Percentiles rank a stretch among this genome's conserved stretches.
Evolutionary conservation across 2,329 filamentous ascomycete species (phyloP).

Genomic region (Paramyrothecium roridum): DNA sequence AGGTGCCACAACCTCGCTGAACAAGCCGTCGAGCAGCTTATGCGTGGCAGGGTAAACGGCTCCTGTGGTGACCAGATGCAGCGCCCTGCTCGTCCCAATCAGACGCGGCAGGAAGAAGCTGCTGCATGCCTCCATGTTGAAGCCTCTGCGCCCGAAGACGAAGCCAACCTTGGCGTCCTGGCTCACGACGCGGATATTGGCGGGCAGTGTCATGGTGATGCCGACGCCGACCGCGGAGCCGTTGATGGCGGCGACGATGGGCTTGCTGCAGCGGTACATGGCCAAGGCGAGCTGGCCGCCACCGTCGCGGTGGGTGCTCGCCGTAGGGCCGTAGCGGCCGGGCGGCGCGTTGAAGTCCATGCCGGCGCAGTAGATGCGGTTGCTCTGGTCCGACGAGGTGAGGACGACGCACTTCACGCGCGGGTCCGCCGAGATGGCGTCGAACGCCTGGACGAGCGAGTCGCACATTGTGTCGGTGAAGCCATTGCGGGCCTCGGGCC

Average conservation of each 20-base stretch:
- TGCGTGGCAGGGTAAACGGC: slow-evolving; percentile 51
- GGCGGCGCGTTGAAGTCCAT: slow-evolving; percentile 46
- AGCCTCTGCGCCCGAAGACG: slow-evolving; percentile 67
- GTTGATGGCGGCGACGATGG: slow-evolving; percentile 56
- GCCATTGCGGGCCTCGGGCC: slow-evolving; percentile 65
- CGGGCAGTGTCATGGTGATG: slow-evolving; percentile 59
- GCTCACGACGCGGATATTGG: slow-evolving; percentile 51
- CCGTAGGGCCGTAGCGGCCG: slow-evolving; percentile 13
- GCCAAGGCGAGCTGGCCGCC: slow-evolving; percentile 53
- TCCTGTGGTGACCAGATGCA: slow-evolving; percentile 67
- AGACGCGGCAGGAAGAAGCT: slow-evolving; percentile 71
- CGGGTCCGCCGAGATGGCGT: slow-evolving; percentile 47
- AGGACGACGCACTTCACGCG: slow-evolving; percentile 54
- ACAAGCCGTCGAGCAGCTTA: slow-evolving; percentile 55
- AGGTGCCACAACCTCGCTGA: slow-evolving; percentile 61
- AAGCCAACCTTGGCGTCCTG: slow-evolving; percentile 66
- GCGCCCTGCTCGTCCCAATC: slow-evolving; percentile 60
- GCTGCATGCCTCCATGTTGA: slow-evolving; percentile 69
- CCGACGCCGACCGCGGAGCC: slow-evolving; percentile 59
- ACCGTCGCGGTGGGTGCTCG: slow-evolving; percentile 40
- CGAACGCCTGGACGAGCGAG: slow-evolving; percentile 55
- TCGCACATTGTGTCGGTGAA: slow-evolving; percentile 63
- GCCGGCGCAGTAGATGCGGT: slow-evolving; percentile 55
- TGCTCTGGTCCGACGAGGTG: slow-evolving; percentile 45
- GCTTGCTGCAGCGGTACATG: slow-evolving; percentile 55